Conservation (phyloP, 805 yeast species). For the Pichia cabralensis region DNA sequence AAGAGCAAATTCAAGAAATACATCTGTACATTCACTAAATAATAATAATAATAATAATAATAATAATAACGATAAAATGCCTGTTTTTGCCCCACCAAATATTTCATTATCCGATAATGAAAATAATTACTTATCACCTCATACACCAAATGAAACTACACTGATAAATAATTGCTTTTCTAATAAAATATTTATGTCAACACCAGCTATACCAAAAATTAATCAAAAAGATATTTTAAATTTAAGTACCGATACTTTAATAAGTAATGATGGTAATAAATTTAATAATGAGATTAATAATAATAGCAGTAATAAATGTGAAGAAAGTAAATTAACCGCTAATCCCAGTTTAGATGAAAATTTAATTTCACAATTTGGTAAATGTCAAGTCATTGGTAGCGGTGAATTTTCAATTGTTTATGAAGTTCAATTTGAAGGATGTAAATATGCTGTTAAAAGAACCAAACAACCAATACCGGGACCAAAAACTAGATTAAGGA, state of each 20-base stretch:
- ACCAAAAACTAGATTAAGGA: conserved; percentile 48
- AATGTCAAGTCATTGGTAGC: conserved; percentile 61
- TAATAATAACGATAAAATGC: conserved; percentile 4
- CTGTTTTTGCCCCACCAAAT: conserved; percentile 13
- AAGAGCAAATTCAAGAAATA: conserved; percentile 14
- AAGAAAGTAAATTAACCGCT: too few species aligned
- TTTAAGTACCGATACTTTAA: neutral
- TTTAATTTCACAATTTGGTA: conserved; percentile 43
- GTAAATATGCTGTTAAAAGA: conserved; percentile 79
- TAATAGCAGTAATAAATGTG: neutral
- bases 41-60: conserved; percentile 1
- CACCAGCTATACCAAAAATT: neutral
- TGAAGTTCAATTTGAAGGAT: conserved; percentile 59
- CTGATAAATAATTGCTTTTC: neutral
- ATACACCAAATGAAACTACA: conserved; percentile 12
- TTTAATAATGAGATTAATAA: neutral
- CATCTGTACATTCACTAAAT: conserved; percentile 7
- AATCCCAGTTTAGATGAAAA: conserved; percentile 29
- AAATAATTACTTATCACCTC: conserved; percentile 8
- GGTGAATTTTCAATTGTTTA: conserved; percentile 91
- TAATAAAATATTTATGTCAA: neutral
- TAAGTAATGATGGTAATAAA: conserved; percentile 1
- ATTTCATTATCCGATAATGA: conserved; percentile 1
- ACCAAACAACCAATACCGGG: conserved; percentile 58
- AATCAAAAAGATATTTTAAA: neutral